These are phyloP conservation scores for barley (Hordeum vulgare) DNA, from an alignment of 176 grass and related monocot genomes.

Conservation along the genomic window MorexV3_pseudomolecules_assembly NC_058519.1:137555025-137555524, in stretches of 20 bases:
- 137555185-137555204: conserved; percentile 14
- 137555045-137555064: conserved; percentile 1
- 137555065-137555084: conserved; percentile 25
- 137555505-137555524: conserved; percentile 10
- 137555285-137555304: background rate
- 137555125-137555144: background rate
- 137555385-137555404: background rate
- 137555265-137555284: background rate
- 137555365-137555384: background rate
- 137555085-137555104: background rate
- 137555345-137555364: background rate
- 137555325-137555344: conserved; percentile 8
- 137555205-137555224: background rate
- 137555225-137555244: background rate
- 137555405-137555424: background rate
- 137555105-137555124: background rate
- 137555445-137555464: conserved; percentile 6
- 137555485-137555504: background rate
- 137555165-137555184: background rate
- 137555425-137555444: background rate
- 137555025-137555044: background rate
- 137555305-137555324: background rate
- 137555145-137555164: background rate
- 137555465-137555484: background rate
- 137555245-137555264: too few relatives aligned